Percentiles rank a stretch among this genome's conserved stretches.
phyloP scores from a whole-genome alignment of 176 grass and related monocot genomes.

The Chrysopogon serrulatus region DNA sequence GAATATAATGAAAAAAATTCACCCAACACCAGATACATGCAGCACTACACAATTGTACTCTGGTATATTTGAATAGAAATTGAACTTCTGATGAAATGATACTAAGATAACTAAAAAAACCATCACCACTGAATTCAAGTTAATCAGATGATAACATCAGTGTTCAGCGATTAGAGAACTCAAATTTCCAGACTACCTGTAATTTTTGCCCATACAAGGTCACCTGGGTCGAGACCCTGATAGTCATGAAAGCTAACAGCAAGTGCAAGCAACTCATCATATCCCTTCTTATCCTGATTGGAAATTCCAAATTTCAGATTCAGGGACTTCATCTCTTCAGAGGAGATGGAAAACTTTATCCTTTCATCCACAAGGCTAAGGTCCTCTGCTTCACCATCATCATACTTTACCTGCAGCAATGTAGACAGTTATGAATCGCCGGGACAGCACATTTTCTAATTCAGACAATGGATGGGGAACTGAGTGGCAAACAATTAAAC shows the following conservation, averaged over 20 bases:
- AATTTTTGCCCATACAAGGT: conserved; percentile 99
- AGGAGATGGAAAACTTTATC: conserved; percentile 77
- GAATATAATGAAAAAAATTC: background rate
- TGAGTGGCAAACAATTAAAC: background rate
- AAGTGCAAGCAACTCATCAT: conserved; percentile 85
- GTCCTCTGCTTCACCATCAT: conserved; percentile 77
- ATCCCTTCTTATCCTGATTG: conserved; percentile 62
- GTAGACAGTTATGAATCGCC: background rate
- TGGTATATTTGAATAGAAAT: background rate
- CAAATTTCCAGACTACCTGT: conserved; percentile 58
- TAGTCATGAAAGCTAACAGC: conserved; percentile 91
- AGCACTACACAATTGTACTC: background rate
- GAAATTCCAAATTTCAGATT: conserved; percentile 72
- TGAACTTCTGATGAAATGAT: conserved; percentile 1
- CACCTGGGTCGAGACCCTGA: conserved; percentile 83
- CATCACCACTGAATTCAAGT: background rate
- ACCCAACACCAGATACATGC: background rate
- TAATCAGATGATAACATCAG: conserved; percentile 10
- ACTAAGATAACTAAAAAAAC: background rate
- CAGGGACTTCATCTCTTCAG: conserved; percentile 58
- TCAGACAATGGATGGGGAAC: background rate
- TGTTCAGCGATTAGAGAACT: background rate
- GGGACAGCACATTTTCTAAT: background rate
- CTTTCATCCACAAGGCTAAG: conserved; percentile 60
- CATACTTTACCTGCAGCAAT: conserved; percentile 73